phyloP scores from a whole-genome alignment of 2,329 filamentous ascomycete species.

The Claviceps arundinis region DNA sequence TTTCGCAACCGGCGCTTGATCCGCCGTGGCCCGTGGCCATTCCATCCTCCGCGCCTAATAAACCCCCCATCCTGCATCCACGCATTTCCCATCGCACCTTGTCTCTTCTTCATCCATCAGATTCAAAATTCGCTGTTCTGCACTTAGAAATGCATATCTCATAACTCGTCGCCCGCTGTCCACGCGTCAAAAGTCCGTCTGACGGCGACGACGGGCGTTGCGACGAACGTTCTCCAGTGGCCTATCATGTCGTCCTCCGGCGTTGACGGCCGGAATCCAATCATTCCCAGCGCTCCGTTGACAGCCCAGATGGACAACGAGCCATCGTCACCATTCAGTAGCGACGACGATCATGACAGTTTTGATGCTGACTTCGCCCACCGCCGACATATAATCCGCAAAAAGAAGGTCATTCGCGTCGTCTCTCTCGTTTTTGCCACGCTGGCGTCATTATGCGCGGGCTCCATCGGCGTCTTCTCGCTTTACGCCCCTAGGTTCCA shows the following conservation, averaged over 20 bases:
- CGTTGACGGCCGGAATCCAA: slow-evolving; percentile 1
- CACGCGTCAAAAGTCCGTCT: background rate
- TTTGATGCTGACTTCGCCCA: slow-evolving; percentile 9
- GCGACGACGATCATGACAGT: slow-evolving; percentile 3
- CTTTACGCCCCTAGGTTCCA: slow-evolving; percentile 89
- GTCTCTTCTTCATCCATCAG: background rate
- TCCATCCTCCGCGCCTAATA: background rate
- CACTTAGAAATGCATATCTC: background rate
- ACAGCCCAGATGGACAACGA: background rate
- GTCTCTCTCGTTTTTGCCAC: slow-evolving; percentile 42
- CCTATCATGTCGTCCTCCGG: slow-evolving; percentile 3
- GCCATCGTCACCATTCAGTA: slow-evolving; percentile 2
- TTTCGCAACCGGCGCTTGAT: background rate
- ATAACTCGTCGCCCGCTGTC: background rate
- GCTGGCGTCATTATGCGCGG: slow-evolving; percentile 59
- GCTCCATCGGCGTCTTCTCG: slow-evolving; percentile 85
- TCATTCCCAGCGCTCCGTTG: background rate
- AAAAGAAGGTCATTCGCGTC: slow-evolving; percentile 24
- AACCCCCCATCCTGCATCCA: background rate
- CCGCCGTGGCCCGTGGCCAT: background rate
- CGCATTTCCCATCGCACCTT: background rate
- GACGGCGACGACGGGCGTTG: background rate
- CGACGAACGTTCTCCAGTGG: background rate
- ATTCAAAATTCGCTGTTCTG: background rate
- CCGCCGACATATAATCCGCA: slow-evolving; percentile 13